These are phyloP conservation scores for Termitomyces sp. DNA, from an alignment of 768 basidiomycete species.

Conservation along the genomic window DNA sequence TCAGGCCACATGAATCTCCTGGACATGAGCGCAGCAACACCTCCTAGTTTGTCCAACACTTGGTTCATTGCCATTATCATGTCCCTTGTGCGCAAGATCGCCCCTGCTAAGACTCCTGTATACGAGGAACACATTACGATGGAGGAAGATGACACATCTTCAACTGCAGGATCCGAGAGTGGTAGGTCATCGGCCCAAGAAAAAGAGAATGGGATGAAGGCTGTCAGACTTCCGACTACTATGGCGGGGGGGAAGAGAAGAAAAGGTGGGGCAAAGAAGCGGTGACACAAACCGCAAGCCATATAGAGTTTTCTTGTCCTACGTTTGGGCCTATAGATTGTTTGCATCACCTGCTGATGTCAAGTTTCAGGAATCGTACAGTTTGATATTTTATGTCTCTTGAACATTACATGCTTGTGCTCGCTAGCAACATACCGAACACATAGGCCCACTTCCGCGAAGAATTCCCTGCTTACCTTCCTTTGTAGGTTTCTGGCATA, in stretches of 20 bases:
- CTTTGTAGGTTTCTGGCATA: neutral
- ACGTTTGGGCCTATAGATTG: slow-evolving; percentile 17
- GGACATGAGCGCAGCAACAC: slow-evolving; percentile 50
- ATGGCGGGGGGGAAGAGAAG: slow-evolving; percentile 64
- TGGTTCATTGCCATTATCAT: slow-evolving; percentile 59
- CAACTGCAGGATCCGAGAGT: slow-evolving; percentile 39
- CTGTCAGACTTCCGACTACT: slow-evolving; percentile 30
- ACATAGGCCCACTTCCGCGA: slow-evolving; percentile 17
- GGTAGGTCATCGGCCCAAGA: slow-evolving; percentile 33
- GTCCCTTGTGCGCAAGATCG: slow-evolving; percentile 22
- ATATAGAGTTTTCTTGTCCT: slow-evolving; percentile 24
- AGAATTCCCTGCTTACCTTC: neutral
- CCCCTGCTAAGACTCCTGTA: slow-evolving; percentile 15
- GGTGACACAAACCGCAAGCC: slow-evolving; percentile 32
- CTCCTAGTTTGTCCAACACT: slow-evolving; percentile 55
- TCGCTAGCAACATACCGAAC: slow-evolving; percentile 62
- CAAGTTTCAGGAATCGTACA: neutral
- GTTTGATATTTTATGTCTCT: neutral
- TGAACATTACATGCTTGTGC: slow-evolving; percentile 20
- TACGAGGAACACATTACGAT: slow-evolving; percentile 14
- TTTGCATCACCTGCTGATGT: neutral
- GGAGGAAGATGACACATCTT: slow-evolving; percentile 32
- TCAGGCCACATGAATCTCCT: slow-evolving; percentile 53
- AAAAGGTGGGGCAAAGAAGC: slow-evolving; percentile 42
- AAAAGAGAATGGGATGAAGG: slow-evolving; percentile 20